phyloP scores from a whole-genome alignment of 192 early-diverging fungal species.

The Lobosporangium transversale region DNA sequence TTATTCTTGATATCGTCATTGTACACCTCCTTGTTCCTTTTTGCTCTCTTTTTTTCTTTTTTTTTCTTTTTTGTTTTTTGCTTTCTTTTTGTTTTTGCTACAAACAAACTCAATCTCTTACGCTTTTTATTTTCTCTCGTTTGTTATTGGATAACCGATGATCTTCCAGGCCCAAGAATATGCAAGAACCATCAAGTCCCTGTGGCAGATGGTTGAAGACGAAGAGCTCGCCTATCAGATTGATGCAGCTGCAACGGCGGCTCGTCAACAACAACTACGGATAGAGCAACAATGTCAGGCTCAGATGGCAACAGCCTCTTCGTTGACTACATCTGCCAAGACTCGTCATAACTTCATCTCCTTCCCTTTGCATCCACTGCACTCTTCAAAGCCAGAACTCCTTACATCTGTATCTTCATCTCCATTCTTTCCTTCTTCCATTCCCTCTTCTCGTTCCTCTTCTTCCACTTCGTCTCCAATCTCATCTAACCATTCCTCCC shows the following conservation, averaged over 20 bases:
- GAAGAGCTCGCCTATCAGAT: constrained; percentile 26
- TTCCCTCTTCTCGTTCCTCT: neutral
- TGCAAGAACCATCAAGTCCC: constrained; percentile 43
- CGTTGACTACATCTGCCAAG: neutral
- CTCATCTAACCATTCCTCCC: neutral
- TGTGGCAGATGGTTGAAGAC: constrained; percentile 51
- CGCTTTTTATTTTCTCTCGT: neutral
- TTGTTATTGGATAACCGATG: too few relatives aligned
- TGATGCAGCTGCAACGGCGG: constrained; percentile 16
- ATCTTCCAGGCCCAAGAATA: constrained; percentile 45
- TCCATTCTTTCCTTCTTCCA: neutral
- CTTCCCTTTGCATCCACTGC: neutral
- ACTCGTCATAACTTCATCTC: neutral
- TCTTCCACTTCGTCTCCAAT: neutral
- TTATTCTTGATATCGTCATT: too few relatives aligned
- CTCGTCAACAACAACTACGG: constrained; percentile 7
- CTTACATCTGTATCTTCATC: neutral
- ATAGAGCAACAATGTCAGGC: neutral
- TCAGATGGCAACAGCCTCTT: neutral
- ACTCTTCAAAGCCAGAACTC: too few relatives aligned
- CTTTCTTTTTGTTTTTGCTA: too few relatives aligned
- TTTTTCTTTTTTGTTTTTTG: neutral
- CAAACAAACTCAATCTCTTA: neutral
- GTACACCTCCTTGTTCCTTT: neutral
- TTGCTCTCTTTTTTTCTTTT: neutral